Evolutionary conservation across 495 filamentous ascomycete genomes (phyloP).

Genomic region (Gamarada debralockiae): DNA sequence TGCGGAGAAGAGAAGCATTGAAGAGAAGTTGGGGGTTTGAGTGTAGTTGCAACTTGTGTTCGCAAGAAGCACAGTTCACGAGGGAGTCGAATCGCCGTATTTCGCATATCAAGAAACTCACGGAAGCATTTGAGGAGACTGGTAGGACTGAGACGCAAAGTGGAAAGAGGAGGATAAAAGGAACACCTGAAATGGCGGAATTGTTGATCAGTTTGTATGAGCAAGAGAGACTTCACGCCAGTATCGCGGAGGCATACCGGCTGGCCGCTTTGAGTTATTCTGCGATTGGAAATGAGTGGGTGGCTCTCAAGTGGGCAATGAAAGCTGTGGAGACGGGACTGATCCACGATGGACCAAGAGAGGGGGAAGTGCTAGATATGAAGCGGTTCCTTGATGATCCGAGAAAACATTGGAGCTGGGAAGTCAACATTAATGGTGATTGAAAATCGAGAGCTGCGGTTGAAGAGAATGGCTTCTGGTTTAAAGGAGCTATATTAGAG

Average conservation of each 20-base stretch:
- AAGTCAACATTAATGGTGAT: too few species aligned
- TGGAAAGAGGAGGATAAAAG: conserved; percentile 1
- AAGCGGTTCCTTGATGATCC: too few species aligned
- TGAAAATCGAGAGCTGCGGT: too few species aligned
- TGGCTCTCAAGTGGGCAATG: conserved; percentile 21
- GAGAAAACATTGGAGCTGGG: too few species aligned
- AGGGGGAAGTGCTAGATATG: too few species aligned
- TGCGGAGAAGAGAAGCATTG: conserved; percentile 3
- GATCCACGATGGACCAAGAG: too few species aligned
- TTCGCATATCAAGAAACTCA: background rate
- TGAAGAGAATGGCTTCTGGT: too few species aligned
- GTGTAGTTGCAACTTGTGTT: conserved; percentile 14
- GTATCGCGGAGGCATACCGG: conserved; percentile 26
- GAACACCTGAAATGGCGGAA: conserved; percentile 19
- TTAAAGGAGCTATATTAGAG: too few species aligned
- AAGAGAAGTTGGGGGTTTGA: conserved; percentile 17
- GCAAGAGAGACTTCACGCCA: conserved; percentile 26
- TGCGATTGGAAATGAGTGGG: conserved; percentile 20
- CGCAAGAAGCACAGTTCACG: background rate
- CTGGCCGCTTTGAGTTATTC: conserved; percentile 25
- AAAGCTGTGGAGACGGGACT: too few species aligned
- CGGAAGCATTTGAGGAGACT: background rate
- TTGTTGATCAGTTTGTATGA: conserved; percentile 24
- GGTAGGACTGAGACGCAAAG: background rate
- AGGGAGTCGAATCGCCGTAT: conserved; percentile 7